Conservation (phyloP, 495 filamentous ascomycete genomes). For the Pyrenopolyporus hunteri region DNA sequence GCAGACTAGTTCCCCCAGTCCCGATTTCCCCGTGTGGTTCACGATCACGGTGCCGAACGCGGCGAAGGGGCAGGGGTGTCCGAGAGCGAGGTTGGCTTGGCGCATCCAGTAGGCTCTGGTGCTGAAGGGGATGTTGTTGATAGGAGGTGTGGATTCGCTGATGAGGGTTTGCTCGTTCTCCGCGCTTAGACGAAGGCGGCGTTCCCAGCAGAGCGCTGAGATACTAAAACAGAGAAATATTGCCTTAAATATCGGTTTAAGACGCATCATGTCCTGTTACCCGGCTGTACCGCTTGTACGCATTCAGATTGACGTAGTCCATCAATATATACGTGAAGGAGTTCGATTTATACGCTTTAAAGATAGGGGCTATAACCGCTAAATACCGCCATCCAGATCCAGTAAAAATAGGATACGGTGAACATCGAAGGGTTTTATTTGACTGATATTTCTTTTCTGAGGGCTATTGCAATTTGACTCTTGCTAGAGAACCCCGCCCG, state of each 20-base stretch:
- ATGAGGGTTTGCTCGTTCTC: slow-evolving; percentile 25
- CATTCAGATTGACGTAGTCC: background rate
- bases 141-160: slow-evolving; percentile 30
- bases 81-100: slow-evolving; percentile 53
- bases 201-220: slow-evolving; percentile 11
- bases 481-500: slow-evolving; percentile 5
- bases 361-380: too few species aligned
- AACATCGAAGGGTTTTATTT: too few species aligned
- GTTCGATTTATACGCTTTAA: too few species aligned
- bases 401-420: too few species aligned
- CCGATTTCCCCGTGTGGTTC: slow-evolving; percentile 52
- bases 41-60: slow-evolving; percentile 61
- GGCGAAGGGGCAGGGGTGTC: slow-evolving; percentile 55
- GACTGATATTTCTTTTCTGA: background rate
- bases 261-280: slow-evolving; percentile 1
- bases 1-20: slow-evolving; percentile 53
- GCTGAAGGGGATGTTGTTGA: slow-evolving; percentile 44
- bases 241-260: background rate
- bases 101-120: slow-evolving; percentile 58
- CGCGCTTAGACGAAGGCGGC: slow-evolving; percentile 7
- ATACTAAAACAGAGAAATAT: background rate
- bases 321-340: background rate
- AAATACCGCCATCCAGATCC: too few species aligned
- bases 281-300: background rate
- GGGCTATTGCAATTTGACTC: slow-evolving; percentile 2